Evolutionary conservation across 2,329 filamentous ascomycete species (phyloP).

Genomic region (Colletotrichum lupini): DNA sequence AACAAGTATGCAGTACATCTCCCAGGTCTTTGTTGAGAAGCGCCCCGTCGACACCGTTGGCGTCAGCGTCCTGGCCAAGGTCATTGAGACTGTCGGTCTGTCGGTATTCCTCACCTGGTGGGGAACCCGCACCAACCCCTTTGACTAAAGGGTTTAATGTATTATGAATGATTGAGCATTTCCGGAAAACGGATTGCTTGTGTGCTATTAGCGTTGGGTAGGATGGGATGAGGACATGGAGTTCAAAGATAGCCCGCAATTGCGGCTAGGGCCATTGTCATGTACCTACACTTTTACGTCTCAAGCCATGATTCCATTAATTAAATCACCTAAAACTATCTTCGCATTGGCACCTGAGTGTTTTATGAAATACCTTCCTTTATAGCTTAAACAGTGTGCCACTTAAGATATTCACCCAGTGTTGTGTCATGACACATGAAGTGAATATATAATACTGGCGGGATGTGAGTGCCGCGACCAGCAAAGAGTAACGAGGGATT

Average conservation of each 20-base stretch:
- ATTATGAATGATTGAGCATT: conserved; percentile 6
- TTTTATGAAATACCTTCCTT: too few species aligned
- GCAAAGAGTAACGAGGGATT: too few species aligned
- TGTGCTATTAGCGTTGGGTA: conserved; percentile 33
- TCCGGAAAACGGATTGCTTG: not conserved
- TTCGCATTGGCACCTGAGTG: too few species aligned
- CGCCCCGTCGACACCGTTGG: conserved; percentile 90
- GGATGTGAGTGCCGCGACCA: too few species aligned
- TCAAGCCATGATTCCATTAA: conserved; percentile 4
- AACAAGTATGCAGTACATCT: conserved; percentile 73
- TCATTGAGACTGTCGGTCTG: conserved; percentile 93
- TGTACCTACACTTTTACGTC: conserved; percentile 27
- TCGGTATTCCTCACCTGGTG: conserved; percentile 96
- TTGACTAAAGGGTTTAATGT: conserved; percentile 69
- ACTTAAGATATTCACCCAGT: too few species aligned
- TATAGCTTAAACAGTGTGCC: too few species aligned
- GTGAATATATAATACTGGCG: fast-evolving
- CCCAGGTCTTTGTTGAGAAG: conserved; percentile 90
- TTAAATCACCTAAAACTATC: not conserved
- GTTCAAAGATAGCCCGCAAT: conserved; percentile 25
- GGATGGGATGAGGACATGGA: conserved; percentile 31
- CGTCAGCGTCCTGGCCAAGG: conserved; percentile 83
- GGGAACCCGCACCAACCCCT: conserved; percentile 94
- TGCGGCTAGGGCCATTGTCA: conserved; percentile 15
- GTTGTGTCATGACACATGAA: too few species aligned